A percentile compares a stretch with the other conserved stretches of the same genome.
phyloP scores from a whole-genome alignment of 306 rosid genomes.

The Dalbergia cultrata region DNA sequence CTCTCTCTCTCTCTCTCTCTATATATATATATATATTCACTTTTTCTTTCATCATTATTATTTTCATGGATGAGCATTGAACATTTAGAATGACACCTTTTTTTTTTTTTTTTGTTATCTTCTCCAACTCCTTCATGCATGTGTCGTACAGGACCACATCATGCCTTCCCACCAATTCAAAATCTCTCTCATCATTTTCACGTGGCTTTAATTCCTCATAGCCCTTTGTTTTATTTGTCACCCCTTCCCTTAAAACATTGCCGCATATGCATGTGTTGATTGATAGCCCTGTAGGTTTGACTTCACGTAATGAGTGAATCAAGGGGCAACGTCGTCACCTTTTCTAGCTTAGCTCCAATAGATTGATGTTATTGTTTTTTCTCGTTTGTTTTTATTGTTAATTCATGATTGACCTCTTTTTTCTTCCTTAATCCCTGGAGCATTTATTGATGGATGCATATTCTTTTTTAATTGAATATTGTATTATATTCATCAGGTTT shows the following conservation, averaged over 20 bases:
- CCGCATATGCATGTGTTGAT: slow-evolving; percentile 7
- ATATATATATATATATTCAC: background rate
- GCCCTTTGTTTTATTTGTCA: slow-evolving; percentile 28
- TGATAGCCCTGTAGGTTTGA: slow-evolving; percentile 10
- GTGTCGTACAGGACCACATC: slow-evolving; percentile 19
- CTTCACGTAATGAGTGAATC: slow-evolving; percentile 27
- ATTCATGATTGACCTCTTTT: slow-evolving; percentile 15
- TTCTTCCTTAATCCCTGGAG: background rate
- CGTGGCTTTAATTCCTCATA: slow-evolving; percentile 28
- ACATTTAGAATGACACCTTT: background rate
- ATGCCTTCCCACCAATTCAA: slow-evolving; percentile 3
- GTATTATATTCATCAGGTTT: slow-evolving; percentile 41
- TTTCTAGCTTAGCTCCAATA: background rate
- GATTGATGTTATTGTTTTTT: background rate
- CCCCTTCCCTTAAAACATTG: slow-evolving; percentile 21
- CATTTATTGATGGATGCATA: slow-evolving; percentile 3
- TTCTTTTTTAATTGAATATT: background rate
- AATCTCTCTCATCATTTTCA: background rate
- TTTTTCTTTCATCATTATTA: background rate
- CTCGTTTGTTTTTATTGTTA: background rate
- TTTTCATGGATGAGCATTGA: background rate
- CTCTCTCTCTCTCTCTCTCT: background rate
- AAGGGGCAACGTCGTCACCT: background rate
- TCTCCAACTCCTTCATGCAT: slow-evolving; percentile 28
- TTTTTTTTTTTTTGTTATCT: too few species aligned